Evolutionary conservation across 2,329 filamentous ascomycete species (phyloP), one percentile per base, ranked within the genome.

Genomic region (Aspergillus ochraceoroseus): DNA sequence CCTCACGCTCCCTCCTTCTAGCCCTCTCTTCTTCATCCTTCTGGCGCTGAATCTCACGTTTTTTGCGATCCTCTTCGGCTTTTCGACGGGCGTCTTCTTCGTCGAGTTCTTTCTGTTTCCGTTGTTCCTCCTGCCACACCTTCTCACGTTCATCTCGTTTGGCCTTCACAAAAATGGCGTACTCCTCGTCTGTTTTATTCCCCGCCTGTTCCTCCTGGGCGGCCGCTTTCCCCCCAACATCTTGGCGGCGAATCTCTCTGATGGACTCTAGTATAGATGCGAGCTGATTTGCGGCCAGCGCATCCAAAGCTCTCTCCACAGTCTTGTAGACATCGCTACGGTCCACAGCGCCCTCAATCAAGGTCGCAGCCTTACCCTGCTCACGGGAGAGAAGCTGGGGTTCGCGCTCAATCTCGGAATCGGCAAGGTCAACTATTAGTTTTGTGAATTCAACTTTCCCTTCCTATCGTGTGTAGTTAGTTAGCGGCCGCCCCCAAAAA

Each of bases 271-370:
- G 65, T 20, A 80, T 76, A 28, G 70, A 64, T 2, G 69, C 67
- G 25, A 82, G 63, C 46, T 77, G 70, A 43, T 73, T 65, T 33
- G 73, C 68, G 34, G 80, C 71, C 49, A 80, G 65, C 4, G 59
- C 59, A 50, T 77, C 72, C 32, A 83, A 67, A 9, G 74, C 70
- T 5, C 64, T 62, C 53, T 78, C 75, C 14, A 77, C 76, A 48
- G 67, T 72, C 44, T 73, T 73, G 54, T 82, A 83, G 37, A 82
- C 71, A 44, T 79, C 75, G 45, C 73, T 77, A 39, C 79, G 72
- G 48, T 82, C 79, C 7, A 78, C 79, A 2, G 76, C 77, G 40
- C 79, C 79, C 61, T 82, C 77, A 19, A 83, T 74, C 29, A 83
- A 64, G 1, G 77, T 77, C 7, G 77, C 78, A 18, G 79, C 78